Evolutionary conservation across 1,284 basidiomycete genomes (phyloP).

Genomic region (Trichosporon sp.): DNA sequence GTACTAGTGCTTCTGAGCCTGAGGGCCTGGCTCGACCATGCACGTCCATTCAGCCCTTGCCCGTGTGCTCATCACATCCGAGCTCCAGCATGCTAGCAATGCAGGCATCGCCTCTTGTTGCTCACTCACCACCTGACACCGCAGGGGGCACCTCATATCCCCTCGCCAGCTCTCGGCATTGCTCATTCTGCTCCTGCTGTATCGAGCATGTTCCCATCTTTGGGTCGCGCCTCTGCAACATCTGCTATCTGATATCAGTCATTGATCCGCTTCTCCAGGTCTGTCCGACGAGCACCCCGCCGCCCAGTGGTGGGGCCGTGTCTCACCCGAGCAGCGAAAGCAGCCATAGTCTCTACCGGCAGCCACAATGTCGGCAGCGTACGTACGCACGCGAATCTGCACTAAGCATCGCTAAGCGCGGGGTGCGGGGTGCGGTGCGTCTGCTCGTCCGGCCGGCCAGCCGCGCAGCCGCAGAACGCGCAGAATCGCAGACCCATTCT

Average conservation of each 20-base stretch:
- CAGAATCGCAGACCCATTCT: too few species aligned
- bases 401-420: background rate
- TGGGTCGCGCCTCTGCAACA: background rate
- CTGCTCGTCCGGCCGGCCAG: too few species aligned
- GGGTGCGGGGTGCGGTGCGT: too few species aligned
- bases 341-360: too few species aligned
- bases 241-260: background rate
- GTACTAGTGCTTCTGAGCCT: background rate
- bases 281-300: background rate
- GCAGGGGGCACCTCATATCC: background rate
- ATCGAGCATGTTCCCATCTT: background rate
- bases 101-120: too few species aligned
- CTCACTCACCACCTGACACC: background rate
- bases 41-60: background rate
- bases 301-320: too few species aligned
- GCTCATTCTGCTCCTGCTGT: background rate
- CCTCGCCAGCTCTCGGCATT: background rate
- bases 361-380: too few species aligned
- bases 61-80: background rate
- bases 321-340: background rate
- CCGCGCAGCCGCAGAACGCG: too few species aligned
- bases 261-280: background rate
- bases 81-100: too few species aligned
- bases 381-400: too few species aligned
- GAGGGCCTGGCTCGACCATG: background rate